Conservation (phyloP, 441 rosid species). For the Cnidoscolus chayamansa region DNA sequence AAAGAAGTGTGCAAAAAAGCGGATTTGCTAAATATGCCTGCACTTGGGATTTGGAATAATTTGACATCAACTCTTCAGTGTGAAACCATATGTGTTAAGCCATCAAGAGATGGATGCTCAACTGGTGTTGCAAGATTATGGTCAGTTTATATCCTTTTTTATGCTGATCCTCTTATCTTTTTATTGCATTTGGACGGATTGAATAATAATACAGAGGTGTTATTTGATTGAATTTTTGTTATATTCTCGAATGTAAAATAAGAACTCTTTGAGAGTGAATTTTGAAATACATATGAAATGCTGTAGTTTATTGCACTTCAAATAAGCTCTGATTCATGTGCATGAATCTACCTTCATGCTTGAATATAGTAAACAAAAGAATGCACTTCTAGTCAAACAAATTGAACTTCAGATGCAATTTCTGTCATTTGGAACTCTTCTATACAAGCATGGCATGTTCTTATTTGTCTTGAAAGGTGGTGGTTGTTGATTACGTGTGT, state of each 20-base stretch:
- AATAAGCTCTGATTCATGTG: neutral
- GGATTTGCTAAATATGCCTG: slow-evolving; percentile 51
- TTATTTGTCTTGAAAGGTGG: neutral
- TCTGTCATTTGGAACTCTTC: neutral
- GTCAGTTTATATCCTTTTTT: slow-evolving; percentile 36
- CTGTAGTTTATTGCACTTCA: neutral
- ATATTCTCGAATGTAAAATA: neutral
- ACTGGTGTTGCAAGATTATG: slow-evolving; percentile 96
- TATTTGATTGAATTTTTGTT: neutral
- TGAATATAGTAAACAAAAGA: neutral
- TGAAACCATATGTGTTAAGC: slow-evolving; percentile 81
- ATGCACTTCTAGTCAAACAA: neutral
- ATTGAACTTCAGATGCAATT: neutral
- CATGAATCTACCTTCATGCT: neutral
- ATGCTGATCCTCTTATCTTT: neutral
- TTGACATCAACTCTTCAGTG: slow-evolving; percentile 65
- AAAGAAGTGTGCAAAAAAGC: slow-evolving; percentile 66
- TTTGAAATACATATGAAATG: neutral
- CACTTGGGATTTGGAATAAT: slow-evolving; percentile 54
- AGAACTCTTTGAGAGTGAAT: neutral
- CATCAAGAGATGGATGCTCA: slow-evolving; percentile 96
- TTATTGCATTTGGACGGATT: neutral
- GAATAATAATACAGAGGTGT: neutral
- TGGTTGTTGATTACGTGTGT: slow-evolving; percentile 3
- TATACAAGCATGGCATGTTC: neutral